phyloP scores from a whole-genome alignment of 2,329 filamentous ascomycete species.

The Chalara sp. region DNA sequence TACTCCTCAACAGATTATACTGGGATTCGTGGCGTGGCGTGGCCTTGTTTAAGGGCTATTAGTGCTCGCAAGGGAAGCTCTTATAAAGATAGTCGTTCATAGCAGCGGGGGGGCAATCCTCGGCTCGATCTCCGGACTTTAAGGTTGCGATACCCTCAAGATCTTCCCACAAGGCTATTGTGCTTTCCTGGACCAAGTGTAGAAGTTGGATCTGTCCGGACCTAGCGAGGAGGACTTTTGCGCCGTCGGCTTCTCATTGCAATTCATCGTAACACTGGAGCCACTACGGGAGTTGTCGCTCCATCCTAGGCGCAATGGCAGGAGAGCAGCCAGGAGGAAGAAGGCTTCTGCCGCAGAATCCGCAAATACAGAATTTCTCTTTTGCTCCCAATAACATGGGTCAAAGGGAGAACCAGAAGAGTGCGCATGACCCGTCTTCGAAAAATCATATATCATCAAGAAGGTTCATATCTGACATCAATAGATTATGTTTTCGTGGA shows the following conservation, averaged over 20 bases:
- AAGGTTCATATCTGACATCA: slow-evolving; percentile 23
- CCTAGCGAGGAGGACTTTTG: too few relatives aligned
- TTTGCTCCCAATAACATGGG: slow-evolving; percentile 62
- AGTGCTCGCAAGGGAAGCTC: too few relatives aligned
- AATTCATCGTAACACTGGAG: background rate
- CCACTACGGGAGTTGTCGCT: slow-evolving; percentile 1
- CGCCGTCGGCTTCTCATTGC: too few relatives aligned
- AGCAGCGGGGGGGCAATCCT: background rate
- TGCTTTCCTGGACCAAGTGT: too few relatives aligned
- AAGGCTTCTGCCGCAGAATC: slow-evolving; percentile 58
- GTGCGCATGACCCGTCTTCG: slow-evolving; percentile 40
- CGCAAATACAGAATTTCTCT: slow-evolving; percentile 67
- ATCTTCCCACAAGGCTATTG: too few relatives aligned
- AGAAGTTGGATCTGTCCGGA: too few relatives aligned
- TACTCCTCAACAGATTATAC: slow-evolving; percentile 12
- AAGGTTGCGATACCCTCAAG: background rate
- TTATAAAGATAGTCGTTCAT: too few relatives aligned
- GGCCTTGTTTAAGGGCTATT: background rate
- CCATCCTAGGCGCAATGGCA: slow-evolving; percentile 42
- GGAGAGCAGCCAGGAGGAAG: slow-evolving; percentile 51
- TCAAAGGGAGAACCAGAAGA: slow-evolving; percentile 75
- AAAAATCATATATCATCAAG: too few relatives aligned
- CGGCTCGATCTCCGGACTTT: background rate
- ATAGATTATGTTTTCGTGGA: slow-evolving; percentile 98
- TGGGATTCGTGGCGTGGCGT: slow-evolving; percentile 15